Percentiles rank a stretch among this genome's conserved stretches.
These are phyloP conservation scores for Eucalyptus cladocalyx DNA, from an alignment of 345 rosid species.

Conservation along the genomic window DNA sequence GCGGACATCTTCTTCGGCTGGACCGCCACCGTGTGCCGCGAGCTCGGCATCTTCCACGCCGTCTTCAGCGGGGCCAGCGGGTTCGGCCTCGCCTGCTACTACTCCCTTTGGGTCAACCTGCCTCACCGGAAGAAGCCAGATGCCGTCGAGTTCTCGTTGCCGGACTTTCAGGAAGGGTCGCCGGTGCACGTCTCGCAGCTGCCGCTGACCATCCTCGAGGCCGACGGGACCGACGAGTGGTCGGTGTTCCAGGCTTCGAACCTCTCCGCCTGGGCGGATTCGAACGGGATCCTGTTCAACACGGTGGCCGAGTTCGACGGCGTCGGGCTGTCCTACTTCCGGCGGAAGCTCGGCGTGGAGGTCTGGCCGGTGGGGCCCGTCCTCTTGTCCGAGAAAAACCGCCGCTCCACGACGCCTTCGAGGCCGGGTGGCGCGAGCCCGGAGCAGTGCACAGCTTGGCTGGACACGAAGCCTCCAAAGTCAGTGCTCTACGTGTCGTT, in stretches of 20 bases:
- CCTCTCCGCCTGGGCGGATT: slow-evolving; percentile 27
- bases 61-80: slow-evolving; percentile 35
- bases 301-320: slow-evolving; percentile 48
- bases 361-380: slow-evolving; percentile 61
- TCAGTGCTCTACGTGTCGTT: slow-evolving; percentile 62
- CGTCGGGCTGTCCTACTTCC: slow-evolving; percentile 35
- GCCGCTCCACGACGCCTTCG: not conserved
- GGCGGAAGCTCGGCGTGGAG: slow-evolving; percentile 20
- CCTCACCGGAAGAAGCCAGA: slow-evolving; percentile 14
- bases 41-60: slow-evolving; percentile 35
- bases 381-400: slow-evolving; percentile 11
- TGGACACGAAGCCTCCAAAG: slow-evolving; percentile 34
- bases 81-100: slow-evolving; percentile 47
- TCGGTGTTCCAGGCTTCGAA: slow-evolving; percentile 24
- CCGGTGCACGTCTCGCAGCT: slow-evolving; percentile 34
- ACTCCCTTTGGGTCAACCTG: slow-evolving; percentile 39
- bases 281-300: slow-evolving; percentile 49
- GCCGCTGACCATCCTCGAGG: slow-evolving; percentile 21
- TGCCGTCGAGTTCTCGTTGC: slow-evolving; percentile 22
- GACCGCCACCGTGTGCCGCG: slow-evolving; percentile 39
- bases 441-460: slow-evolving; percentile 31
- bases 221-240: slow-evolving; percentile 40
- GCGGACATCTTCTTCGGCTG: slow-evolving; percentile 59
- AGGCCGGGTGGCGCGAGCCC: not conserved
- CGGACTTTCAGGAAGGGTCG: slow-evolving; percentile 45